A percentile compares a stretch with the other conserved stretches of the same genome.
Evolutionary conservation across 2,329 filamentous ascomycete species (phyloP).

Genomic region (Furcasterigmium sp.): DNA sequence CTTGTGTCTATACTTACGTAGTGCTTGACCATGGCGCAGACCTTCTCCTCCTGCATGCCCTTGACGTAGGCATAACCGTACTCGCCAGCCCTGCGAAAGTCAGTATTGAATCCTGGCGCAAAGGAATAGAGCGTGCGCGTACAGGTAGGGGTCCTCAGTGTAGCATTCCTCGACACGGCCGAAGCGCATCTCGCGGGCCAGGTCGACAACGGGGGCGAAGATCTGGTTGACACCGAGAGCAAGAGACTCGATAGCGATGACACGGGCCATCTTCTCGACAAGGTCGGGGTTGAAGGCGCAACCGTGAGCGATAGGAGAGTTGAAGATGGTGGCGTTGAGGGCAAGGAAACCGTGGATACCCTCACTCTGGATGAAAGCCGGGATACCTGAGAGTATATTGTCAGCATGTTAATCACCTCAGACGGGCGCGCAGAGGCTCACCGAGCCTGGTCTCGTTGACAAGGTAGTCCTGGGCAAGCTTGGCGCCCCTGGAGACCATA

Average conservation of each 20-base stretch:
- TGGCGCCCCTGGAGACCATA: constrained; percentile 57
- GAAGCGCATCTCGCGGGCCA: constrained; percentile 66
- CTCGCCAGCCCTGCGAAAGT: constrained; percentile 46
- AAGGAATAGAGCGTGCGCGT: constrained; percentile 8
- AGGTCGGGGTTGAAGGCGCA: constrained; percentile 65
- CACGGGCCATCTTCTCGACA: constrained; percentile 59
- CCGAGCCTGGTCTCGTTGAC: constrained; percentile 37
- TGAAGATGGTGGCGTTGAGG: constrained; percentile 73
- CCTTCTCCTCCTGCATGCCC: constrained; percentile 58
- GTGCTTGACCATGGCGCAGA: constrained; percentile 71
- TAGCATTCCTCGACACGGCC: constrained; percentile 72
- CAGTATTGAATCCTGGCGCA: background rate
- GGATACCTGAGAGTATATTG: constrained; percentile 65
- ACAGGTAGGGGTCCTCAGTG: constrained; percentile 63
- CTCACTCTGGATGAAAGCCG: constrained; percentile 68
- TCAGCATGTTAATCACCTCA: constrained; percentile 19
- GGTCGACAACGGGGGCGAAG: constrained; percentile 65
- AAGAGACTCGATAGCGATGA: constrained; percentile 60
- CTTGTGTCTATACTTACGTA: constrained; percentile 40
- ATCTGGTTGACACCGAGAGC: constrained; percentile 68
- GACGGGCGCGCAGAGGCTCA: constrained; percentile 8
- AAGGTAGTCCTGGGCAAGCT: constrained; percentile 64
- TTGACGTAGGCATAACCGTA: constrained; percentile 54
- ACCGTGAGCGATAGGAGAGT: constrained; percentile 67
- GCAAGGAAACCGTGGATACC: constrained; percentile 69